A percentile compares a stretch with the other conserved stretches of the same genome.
phyloP scores from a whole-genome alignment of 176 grass and related monocot species.

The Bromus sterilis region DNA sequence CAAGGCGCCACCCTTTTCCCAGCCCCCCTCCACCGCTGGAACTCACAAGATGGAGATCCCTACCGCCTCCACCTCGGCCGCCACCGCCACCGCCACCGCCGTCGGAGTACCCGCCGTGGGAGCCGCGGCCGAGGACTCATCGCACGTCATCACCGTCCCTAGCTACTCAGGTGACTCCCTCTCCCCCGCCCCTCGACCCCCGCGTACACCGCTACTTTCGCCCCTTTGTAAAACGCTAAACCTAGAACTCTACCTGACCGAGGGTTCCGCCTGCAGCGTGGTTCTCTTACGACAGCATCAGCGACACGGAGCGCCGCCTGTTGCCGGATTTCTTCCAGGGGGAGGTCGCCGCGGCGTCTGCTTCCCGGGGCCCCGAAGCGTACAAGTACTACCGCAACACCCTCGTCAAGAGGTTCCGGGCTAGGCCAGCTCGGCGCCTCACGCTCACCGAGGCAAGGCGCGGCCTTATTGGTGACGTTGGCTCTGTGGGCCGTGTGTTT shows the following conservation, averaged over 20 bases:
- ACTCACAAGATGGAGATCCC: slow-evolving; percentile 43
- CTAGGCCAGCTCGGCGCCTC: slow-evolving; percentile 54
- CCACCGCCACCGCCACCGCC: background rate
- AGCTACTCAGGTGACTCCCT: slow-evolving; percentile 69
- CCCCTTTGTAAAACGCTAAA: background rate
- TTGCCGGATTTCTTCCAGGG: slow-evolving; percentile 88
- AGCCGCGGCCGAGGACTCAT: slow-evolving; percentile 6
- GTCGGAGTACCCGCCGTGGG: background rate
- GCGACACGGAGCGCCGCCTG: slow-evolving; percentile 77
- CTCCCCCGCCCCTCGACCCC: background rate
- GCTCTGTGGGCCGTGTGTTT: slow-evolving; percentile 72
- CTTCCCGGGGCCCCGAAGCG: slow-evolving; percentile 44
- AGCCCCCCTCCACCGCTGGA: background rate
- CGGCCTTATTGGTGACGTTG: slow-evolving; percentile 57
- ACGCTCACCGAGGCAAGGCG: slow-evolving; percentile 74
- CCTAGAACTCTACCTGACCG: slow-evolving; percentile 21
- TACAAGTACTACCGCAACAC: slow-evolving; percentile 88
- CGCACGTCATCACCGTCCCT: slow-evolving; percentile 71
- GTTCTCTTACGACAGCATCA: slow-evolving; percentile 77
- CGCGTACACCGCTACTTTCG: background rate
- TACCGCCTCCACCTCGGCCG: background rate
- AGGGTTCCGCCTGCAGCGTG: slow-evolving; percentile 39
- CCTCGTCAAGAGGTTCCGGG: slow-evolving; percentile 67
- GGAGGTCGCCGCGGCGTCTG: slow-evolving; percentile 37
- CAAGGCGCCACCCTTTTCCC: background rate